These are phyloP conservation scores for Venturia oleaginea DNA, from an alignment of 2,329 filamentous ascomycete species.

Conservation along the genomic window DNA sequence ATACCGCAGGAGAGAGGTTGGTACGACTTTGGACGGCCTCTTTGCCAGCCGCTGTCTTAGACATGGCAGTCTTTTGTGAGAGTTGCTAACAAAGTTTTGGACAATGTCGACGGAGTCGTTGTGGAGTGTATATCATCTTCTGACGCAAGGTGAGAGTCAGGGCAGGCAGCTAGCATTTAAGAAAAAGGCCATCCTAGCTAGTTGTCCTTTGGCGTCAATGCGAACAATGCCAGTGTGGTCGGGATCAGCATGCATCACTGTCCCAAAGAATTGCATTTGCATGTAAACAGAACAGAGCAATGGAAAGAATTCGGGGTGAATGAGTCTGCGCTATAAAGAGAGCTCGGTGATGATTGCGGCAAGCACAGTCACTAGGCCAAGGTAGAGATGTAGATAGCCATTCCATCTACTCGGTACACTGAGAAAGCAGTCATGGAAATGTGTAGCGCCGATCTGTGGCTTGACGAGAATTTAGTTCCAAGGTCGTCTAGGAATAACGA, in stretches of 20 bases:
- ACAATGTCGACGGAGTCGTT: neutral
- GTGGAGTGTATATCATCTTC: neutral
- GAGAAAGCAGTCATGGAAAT: neutral
- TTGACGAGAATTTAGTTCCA: neutral
- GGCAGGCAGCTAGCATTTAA: neutral
- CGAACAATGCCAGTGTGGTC: neutral
- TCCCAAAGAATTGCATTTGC: neutral
- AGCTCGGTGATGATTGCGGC: no score
- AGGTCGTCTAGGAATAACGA: neutral
- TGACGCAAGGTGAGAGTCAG: neutral
- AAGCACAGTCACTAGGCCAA: neutral
- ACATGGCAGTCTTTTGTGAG: neutral
- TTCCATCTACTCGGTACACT: no score
- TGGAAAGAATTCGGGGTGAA: neutral
- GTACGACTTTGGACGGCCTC: neutral
- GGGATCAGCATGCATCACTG: neutral
- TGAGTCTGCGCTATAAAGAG: neutral
- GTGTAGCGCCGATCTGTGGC: constrained; percentile 6
- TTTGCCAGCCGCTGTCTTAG: neutral
- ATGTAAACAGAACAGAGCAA: neutral
- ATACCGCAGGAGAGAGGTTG: neutral
- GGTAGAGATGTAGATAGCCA: neutral
- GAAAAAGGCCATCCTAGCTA: neutral
- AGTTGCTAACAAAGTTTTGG: neutral
- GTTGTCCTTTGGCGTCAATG: neutral